Conservation (phyloP, 805 yeast species). For the Teunomyces cretensis region DNA sequence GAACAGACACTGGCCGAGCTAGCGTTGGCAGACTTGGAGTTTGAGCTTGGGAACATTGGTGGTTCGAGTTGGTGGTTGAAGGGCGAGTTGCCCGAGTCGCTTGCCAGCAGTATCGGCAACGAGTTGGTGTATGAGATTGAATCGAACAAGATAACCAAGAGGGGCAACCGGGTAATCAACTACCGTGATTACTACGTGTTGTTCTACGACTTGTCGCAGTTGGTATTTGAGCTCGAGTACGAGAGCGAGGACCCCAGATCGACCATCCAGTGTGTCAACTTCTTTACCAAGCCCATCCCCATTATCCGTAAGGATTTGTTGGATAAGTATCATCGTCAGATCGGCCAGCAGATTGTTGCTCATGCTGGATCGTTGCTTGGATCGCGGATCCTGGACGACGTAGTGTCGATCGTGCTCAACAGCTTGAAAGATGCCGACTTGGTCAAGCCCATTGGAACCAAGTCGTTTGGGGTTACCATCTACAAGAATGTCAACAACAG, state of each 20-base stretch:
- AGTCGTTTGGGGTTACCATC: conserved; percentile 72
- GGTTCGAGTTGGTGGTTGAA: conserved; percentile 66
- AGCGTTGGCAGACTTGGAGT: conserved; percentile 22
- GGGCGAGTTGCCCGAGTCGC: conserved; percentile 55
- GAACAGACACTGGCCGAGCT: conserved; percentile 31
- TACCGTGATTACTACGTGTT: conserved; percentile 70
- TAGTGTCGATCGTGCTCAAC: conserved; percentile 22
- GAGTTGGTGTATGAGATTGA: conserved; percentile 69
- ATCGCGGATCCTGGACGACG: conserved; percentile 27
- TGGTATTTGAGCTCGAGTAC: conserved; percentile 57
- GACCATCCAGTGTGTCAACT: conserved; percentile 39
- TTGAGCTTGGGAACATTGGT: conserved; percentile 28
- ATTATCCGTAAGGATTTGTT: conserved; percentile 46
- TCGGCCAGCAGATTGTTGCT: conserved; percentile 50
- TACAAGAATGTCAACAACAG: conserved; percentile 49
- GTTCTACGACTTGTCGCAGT: conserved; percentile 70
- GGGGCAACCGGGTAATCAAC: conserved; percentile 51
- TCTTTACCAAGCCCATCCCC: conserved; percentile 42
- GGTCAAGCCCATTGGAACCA: conserved; percentile 59
- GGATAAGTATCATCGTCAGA: conserved; percentile 46
- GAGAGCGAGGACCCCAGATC: conserved; percentile 54
- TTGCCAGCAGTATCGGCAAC: conserved; percentile 40
- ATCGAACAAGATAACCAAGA: conserved; percentile 49
- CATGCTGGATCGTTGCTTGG: conserved; percentile 36
- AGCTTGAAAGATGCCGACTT: conserved; percentile 20